Conservation (phyloP, 176 grass and related monocot species). For the Neostapfia colusana region DNA sequence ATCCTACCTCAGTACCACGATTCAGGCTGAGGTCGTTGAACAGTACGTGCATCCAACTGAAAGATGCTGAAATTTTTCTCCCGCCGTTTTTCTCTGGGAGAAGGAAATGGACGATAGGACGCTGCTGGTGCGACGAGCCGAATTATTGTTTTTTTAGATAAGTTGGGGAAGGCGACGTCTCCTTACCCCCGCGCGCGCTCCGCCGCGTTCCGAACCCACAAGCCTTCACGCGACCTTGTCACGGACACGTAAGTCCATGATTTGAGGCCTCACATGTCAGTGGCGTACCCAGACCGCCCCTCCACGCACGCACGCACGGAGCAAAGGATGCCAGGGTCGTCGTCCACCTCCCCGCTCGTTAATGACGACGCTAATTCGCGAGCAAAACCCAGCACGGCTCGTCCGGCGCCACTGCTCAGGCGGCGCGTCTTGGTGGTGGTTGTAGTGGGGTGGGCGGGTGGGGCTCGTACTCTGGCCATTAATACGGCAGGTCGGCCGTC, state of each 20-base stretch:
- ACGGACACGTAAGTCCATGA: neutral
- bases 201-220: neutral
- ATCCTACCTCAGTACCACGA: neutral
- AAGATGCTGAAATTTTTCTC: neutral
- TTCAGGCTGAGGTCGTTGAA: neutral
- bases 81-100: too few species aligned
- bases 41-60: neutral
- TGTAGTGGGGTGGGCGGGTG: conserved; percentile 11
- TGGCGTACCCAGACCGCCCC: neutral
- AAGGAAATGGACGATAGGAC: neutral
- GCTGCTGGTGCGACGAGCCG: neutral
- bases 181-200: conserved; percentile 31
- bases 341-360: conserved; percentile 37
- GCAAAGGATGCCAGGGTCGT: neutral
- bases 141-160: conserved; percentile 46
- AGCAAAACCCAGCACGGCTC: neutral
- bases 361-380: conserved; percentile 46
- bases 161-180: conserved; percentile 44
- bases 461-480: conserved; percentile 40
- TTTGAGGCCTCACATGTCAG: rapidly evolving
- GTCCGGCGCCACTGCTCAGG: neutral
- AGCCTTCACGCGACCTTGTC: rapidly evolving
- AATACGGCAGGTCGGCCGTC: conserved; percentile 54
- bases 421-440: too few species aligned
- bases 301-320: neutral